Conservation (phyloP, 148 eudicot species). For the Chenopodium album region DNA sequence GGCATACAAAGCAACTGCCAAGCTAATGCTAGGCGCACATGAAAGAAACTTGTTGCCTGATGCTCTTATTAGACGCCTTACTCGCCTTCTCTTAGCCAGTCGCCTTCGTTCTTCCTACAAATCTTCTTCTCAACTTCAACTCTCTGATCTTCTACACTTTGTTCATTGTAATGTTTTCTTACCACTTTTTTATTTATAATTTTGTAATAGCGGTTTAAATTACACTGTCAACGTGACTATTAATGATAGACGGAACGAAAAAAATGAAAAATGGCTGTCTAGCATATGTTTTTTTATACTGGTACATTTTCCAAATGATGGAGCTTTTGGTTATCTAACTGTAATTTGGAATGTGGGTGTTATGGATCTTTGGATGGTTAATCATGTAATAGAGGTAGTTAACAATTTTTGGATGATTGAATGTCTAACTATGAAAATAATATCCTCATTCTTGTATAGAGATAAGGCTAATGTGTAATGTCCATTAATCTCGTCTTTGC, state of each 20-base stretch:
- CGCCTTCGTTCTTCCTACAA: constrained; percentile 77
- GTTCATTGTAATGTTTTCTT: constrained; percentile 45
- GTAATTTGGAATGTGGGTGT: no score
- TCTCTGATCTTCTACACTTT: constrained; percentile 65
- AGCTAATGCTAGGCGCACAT: constrained; percentile 56
- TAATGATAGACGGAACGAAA: not conserved
- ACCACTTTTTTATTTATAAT: not conserved
- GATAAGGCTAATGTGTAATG: not conserved
- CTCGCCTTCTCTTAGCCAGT: constrained; percentile 56
- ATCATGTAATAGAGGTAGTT: no score
- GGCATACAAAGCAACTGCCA: constrained; percentile 64
- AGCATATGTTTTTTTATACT: not conserved
- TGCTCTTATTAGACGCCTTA: constrained; percentile 59
- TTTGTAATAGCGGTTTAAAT: not conserved
- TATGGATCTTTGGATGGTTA: no score
- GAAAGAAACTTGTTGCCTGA: constrained; percentile 80
- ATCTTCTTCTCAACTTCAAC: constrained; percentile 53
- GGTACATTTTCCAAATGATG: no score
- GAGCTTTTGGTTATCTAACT: no score
- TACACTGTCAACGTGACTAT: not conserved
- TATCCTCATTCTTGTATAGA: not conserved
- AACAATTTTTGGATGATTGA: not conserved
- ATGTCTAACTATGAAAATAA: not conserved
- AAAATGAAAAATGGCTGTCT: no score
- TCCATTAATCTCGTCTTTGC: not conserved